phyloP scores from a whole-genome alignment of 169 alveolate species.

The Plasmodium gonderi region DNA sequence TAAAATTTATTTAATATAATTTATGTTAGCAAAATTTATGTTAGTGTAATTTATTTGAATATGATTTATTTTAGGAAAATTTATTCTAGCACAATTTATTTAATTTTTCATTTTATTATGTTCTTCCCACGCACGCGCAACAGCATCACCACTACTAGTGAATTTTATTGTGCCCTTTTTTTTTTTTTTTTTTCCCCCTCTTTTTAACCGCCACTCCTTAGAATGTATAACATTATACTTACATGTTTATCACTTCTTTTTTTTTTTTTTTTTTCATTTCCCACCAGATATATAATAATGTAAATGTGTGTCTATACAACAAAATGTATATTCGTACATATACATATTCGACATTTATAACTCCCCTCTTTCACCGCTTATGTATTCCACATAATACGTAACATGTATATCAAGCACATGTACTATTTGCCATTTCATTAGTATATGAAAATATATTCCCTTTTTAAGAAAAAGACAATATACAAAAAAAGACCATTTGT shows the following conservation, averaged over 20 bases:
- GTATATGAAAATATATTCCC: not conserved
- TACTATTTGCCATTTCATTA: too few relatives aligned
- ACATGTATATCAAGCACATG: not conserved
- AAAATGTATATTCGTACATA: not conserved
- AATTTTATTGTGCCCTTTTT: not conserved
- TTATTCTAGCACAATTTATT: not conserved
- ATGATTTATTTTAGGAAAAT: not conserved
- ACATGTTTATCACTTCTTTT: not conserved
- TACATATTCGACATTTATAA: not conserved
- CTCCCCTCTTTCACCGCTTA: too few relatives aligned
- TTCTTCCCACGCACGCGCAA: too few relatives aligned
- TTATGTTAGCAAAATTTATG: not conserved
- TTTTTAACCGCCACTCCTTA: not conserved
- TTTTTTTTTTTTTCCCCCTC: not conserved
- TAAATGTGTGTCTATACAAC: not conserved
- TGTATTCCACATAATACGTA: not conserved
- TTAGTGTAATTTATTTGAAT: too few relatives aligned
- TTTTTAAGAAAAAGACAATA: not conserved
- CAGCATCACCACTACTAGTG: too few relatives aligned
- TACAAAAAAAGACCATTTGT: not conserved
- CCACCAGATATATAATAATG: not conserved
- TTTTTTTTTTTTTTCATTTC: not conserved
- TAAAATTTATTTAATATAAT: not conserved
- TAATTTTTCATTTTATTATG: not conserved
- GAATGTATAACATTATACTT: not conserved